Evolutionary conservation across 2,329 filamentous ascomycete genomes (phyloP).

Genomic region (Neoscytalidium dimidiatum): DNA sequence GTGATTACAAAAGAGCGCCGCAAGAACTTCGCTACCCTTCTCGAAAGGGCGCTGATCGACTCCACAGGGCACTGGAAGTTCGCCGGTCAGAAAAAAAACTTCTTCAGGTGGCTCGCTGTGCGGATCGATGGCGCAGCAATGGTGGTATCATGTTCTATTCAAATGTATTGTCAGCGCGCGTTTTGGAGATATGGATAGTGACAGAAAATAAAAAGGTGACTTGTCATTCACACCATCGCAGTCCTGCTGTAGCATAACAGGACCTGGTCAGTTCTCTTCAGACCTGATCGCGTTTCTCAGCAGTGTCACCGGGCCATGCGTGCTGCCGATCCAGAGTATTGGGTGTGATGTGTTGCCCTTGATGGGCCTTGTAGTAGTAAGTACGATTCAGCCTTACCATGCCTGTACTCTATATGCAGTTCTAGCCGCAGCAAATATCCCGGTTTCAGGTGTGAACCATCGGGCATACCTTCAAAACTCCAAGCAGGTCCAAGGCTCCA

Average conservation of each 20-base stretch:
- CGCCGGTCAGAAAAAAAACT: conserved; percentile 21
- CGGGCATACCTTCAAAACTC: neutral
- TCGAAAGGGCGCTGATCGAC: conserved; percentile 14
- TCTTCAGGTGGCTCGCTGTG: conserved; percentile 17
- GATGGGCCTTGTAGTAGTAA: neutral
- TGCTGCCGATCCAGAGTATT: conserved; percentile 1
- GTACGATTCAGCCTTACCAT: neutral
- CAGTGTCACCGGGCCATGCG: conserved; percentile 1
- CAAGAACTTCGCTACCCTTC: neutral
- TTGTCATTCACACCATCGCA: conserved; percentile 24
- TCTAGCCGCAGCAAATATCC: neutral
- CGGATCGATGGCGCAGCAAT: conserved; percentile 16
- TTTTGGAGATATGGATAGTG: neutral
- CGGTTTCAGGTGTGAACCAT: neutral
- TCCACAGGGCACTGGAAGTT: conserved; percentile 20
- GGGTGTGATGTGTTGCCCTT: conserved; percentile 7
- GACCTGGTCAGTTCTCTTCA: conserved; percentile 45
- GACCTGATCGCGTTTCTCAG: conserved; percentile 36
- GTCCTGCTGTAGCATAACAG: conserved; percentile 49
- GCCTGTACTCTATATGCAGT: neutral
- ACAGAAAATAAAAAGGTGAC: neutral
- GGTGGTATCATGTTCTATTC: conserved; percentile 20
- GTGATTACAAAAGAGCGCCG: neutral
- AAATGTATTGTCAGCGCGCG: neutral
- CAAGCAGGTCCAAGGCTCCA: neutral